Percentiles rank a stretch among this genome's conserved stretches.
Evolutionary conservation across 106 monocot genomes (phyloP).

Genomic region (Platanthera zijinensis): DNA sequence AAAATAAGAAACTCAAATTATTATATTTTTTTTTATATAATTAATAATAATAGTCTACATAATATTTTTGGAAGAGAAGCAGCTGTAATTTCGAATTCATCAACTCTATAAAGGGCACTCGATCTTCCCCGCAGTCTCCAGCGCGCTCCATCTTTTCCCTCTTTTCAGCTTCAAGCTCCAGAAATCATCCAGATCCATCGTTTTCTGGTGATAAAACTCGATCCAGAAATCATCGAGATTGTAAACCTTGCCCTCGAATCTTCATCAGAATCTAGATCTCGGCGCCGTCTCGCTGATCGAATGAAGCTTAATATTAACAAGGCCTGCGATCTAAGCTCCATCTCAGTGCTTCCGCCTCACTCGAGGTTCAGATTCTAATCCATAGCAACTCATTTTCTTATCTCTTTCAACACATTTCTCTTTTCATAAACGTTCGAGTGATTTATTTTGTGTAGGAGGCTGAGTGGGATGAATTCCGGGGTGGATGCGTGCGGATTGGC

Average conservation of each 20-base stretch:
- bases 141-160: neutral
- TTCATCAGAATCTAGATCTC: neutral
- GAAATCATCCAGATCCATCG: neutral
- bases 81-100: neutral
- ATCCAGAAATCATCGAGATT: neutral
- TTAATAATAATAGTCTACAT: too few relatives aligned
- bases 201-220: neutral
- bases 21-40: too few relatives aligned
- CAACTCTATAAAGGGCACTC: neutral
- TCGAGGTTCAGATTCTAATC: conserved; percentile 43
- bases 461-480: conserved; percentile 18
- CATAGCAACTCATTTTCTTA: neutral
- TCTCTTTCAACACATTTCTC: neutral
- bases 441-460: conserved; percentile 24
- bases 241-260: neutral
- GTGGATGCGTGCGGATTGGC: conserved; percentile 25
- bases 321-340: conserved; percentile 92
- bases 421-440: neutral
- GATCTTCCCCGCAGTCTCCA: neutral
- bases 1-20: too few relatives aligned
- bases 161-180: too few relatives aligned
- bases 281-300: neutral
- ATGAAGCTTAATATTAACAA: conserved; percentile 96
- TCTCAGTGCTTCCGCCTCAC: conserved; percentile 88
- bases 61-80: neutral